These are phyloP conservation scores for Candida schatavii DNA, from an alignment of 805 yeast genomes.

Conservation along the genomic window DNA sequence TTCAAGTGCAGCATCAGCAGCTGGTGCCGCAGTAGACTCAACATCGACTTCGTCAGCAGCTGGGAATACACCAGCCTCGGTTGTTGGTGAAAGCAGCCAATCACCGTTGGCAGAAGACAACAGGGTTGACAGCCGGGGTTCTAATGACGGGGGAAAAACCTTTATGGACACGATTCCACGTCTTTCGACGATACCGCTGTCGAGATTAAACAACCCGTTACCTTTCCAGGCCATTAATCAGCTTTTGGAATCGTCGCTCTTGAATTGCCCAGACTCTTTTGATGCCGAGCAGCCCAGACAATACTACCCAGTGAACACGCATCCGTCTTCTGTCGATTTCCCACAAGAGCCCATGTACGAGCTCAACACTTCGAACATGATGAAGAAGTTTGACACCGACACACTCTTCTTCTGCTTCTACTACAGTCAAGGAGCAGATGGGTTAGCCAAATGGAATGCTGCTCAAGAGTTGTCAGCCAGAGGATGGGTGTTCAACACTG, in stretches of 20 bases:
- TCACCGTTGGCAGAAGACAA: conserved; percentile 8
- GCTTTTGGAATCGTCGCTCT: conserved; percentile 70
- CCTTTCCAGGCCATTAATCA: conserved; percentile 52
- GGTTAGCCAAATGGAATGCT: conserved; percentile 47
- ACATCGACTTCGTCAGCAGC: not conserved
- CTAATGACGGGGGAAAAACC: conserved; percentile 10
- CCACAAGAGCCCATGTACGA: conserved; percentile 82
- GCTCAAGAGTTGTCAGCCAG: conserved; percentile 76
- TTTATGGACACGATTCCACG: conserved; percentile 23
- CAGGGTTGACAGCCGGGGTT: not conserved
- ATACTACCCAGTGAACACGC: conserved; percentile 76
- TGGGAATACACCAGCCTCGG: not conserved
- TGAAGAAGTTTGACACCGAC: conserved; percentile 76
- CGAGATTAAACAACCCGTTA: conserved; percentile 50
- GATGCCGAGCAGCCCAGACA: conserved; percentile 83
- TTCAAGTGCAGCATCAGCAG: not conserved
- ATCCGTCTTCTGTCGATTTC: conserved; percentile 85
- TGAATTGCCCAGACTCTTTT: conserved; percentile 90
- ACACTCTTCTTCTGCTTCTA: conserved; percentile 92
- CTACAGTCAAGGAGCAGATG: conserved; percentile 50
- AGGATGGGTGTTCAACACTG: conserved; percentile 79
- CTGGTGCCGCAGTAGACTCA: not conserved
- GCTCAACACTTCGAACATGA: conserved; percentile 55
- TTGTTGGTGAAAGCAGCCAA: not conserved
- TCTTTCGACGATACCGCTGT: conserved; percentile 30